These are phyloP conservation scores for Neurospora sp. DNA, from an alignment of 2,329 filamentous ascomycete species.

Conservation along the genomic window DNA sequence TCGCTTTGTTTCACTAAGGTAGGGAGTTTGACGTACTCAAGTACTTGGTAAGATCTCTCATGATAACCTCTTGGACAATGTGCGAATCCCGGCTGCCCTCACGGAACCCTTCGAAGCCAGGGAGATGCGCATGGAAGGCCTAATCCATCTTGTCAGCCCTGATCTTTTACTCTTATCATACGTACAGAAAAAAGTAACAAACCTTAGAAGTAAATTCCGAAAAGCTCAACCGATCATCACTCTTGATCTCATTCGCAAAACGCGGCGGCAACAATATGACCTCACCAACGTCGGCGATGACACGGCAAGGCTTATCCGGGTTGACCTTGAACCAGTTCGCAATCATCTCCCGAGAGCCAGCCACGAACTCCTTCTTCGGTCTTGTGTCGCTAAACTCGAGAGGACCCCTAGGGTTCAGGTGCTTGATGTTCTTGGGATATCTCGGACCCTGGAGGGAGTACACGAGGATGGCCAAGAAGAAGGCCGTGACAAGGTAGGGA, in stretches of 20 bases:
- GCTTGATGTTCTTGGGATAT: background rate
- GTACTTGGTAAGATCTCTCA: constrained; percentile 12
- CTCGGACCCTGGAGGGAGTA: background rate
- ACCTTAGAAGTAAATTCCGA: constrained; percentile 13
- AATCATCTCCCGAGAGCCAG: constrained; percentile 3
- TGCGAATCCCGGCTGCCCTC: constrained; percentile 11
- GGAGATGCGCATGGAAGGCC: constrained; percentile 10
- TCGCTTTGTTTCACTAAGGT: constrained; percentile 18
- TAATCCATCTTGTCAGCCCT: background rate
- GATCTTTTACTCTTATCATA: too few species aligned
- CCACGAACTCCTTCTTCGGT: constrained; percentile 5
- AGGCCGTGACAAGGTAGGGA: constrained; percentile 1
- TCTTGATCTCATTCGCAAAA: constrained; percentile 26
- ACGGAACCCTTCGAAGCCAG: constrained; percentile 24
- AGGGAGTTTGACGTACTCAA: constrained; percentile 3
- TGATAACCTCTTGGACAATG: constrained; percentile 14
- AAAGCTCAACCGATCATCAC: constrained; percentile 23
- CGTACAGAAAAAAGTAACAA: background rate
- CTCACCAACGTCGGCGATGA: constrained; percentile 7
- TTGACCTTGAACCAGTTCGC: constrained; percentile 6
- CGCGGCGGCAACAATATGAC: constrained; percentile 20
- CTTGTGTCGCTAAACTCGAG: constrained; percentile 8
- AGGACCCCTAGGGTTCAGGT: constrained; percentile 5
- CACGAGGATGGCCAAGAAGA: background rate
- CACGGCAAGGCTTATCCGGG: constrained; percentile 5